Evolutionary conservation across 2,329 filamentous ascomycete species (phyloP).

Genomic region (Aulographum hederae): DNA sequence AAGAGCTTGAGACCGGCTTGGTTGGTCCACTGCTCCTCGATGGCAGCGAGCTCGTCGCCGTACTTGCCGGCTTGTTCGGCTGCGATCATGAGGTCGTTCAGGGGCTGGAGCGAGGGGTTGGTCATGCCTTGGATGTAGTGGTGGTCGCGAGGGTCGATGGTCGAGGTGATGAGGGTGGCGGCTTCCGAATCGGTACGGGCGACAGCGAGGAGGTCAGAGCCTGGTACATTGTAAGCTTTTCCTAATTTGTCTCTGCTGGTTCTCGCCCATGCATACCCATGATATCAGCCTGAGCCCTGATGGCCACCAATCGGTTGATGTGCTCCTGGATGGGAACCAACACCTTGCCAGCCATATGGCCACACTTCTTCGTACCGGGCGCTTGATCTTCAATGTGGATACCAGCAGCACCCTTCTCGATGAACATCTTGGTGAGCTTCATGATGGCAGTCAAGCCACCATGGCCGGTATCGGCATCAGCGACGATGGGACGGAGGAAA

Average conservation of each 20-base stretch:
- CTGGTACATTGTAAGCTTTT: constrained; percentile 20
- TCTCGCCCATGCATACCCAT: constrained; percentile 50
- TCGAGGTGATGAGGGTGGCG: constrained; percentile 89
- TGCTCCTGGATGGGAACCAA: constrained; percentile 93
- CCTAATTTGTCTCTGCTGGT: too few relatives aligned
- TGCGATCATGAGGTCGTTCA: constrained; percentile 78
- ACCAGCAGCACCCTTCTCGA: constrained; percentile 90
- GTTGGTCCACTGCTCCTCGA: constrained; percentile 75
- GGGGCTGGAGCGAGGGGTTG: constrained; percentile 64
- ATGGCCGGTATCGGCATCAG: constrained; percentile 93
- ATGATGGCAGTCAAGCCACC: constrained; percentile 96
- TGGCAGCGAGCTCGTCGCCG: constrained; percentile 65
- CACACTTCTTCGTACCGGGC: constrained; percentile 97
- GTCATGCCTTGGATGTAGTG: constrained; percentile 81
- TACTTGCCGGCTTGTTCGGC: constrained; percentile 69
- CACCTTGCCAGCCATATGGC: constrained; percentile 98
- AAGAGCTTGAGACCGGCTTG: constrained; percentile 74
- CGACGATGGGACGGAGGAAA: constrained; percentile 89
- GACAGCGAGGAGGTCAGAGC: constrained; percentile 71
- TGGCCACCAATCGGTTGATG: constrained; percentile 92
- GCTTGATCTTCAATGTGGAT: constrained; percentile 99
- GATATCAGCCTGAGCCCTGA: constrained; percentile 93
- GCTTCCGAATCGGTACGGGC: constrained; percentile 96
- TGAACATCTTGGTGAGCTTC: constrained; percentile 96
- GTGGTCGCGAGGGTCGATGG: constrained; percentile 91